Evolutionary conservation across 345 rosid species (phyloP), one percentile per base, ranked within the genome.

Genomic region (Clarkia xantiana): DNA sequence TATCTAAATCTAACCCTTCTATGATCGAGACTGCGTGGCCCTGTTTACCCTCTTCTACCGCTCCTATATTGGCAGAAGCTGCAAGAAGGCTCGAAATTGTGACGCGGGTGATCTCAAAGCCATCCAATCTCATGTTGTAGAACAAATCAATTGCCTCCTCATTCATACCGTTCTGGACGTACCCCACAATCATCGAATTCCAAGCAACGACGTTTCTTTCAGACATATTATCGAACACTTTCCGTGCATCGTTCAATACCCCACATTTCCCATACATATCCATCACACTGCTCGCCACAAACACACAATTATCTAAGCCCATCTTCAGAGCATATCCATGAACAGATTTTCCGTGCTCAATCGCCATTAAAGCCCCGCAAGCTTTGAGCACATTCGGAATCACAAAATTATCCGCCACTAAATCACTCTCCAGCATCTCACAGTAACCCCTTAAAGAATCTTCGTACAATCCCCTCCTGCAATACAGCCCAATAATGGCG

Each of bases 311-410:
- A 13, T 45, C 42, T 29, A 79, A 55, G 51, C 75, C 80, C 71
- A 70, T 25, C 75, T 84, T 83, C 47, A 67, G 56, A 10, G 57
- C 84, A 63, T 59, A 77, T 47, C 83, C 85, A 64, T 81, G 91
- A 67, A 83, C 76, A 40, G 69, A 83, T 76, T 62, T 81, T 46
- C 87, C 94, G 52, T 73, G 64, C 16, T 66, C 54, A 57, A 66
- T 51, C 83, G 81, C 61, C 51, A 17, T 44, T 65, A 84, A 63
- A 18, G 76, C 81, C 47, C 79, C 86, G 47, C 94, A 84, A 14
- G 88, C 90, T 44, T 87, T 87, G 22, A 74, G 63, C 54, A 69
- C 85, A 63, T 77, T 84, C 14, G 96, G 96, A 45, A 79, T 36
- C 22, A 84, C 79, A 40, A 77, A 84, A 63, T 81, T 81, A 58